phyloP scores from a whole-genome alignment of 352 stramenopile genomes.

The Phytophthora agathidicida region DNA sequence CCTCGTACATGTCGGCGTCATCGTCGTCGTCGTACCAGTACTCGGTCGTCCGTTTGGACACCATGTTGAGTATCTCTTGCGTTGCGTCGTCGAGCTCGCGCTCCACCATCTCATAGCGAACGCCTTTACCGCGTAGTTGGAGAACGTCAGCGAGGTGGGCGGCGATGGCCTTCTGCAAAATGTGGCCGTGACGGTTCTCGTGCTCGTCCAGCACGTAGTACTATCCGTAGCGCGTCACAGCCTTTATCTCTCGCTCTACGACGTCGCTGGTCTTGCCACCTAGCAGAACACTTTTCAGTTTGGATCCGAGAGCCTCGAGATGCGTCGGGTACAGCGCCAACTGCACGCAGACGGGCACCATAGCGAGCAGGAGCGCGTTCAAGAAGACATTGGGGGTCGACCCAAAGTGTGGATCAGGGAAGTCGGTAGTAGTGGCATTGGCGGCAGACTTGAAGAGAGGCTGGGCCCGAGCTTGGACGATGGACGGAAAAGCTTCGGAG shows the following conservation, averaged over 20 bases:
- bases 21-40: slow-evolving; percentile 24
- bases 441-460: slow-evolving; percentile 18
- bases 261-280: slow-evolving; percentile 21
- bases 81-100: slow-evolving; percentile 27
- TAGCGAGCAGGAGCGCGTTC: slow-evolving; percentile 42
- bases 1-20: slow-evolving; percentile 25
- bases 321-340: slow-evolving; percentile 38
- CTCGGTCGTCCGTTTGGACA: slow-evolving; percentile 2
- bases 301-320: slow-evolving; percentile 1
- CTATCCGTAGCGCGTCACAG: slow-evolving; percentile 31
- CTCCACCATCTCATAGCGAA: slow-evolving; percentile 47
- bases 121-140: slow-evolving; percentile 32
- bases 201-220: slow-evolving; percentile 36
- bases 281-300: slow-evolving; percentile 10
- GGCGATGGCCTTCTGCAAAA: slow-evolving; percentile 55
- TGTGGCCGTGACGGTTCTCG: slow-evolving; percentile 33
- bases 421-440: slow-evolving; percentile 17
- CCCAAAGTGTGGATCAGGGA: not conserved
- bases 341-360: slow-evolving; percentile 51
- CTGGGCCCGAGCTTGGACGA: slow-evolving; percentile 15
- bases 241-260: slow-evolving; percentile 35
- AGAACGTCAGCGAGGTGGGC: slow-evolving; percentile 42
- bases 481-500: slow-evolving; percentile 11
- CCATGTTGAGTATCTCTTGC: slow-evolving; percentile 11
- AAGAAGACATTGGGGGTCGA: slow-evolving; percentile 34